Percentiles rank a stretch among this genome's conserved stretches.
These are phyloP conservation scores for Suillus occidentalis DNA, from an alignment of 768 basidiomycete species.

Conservation along the genomic window DNA sequence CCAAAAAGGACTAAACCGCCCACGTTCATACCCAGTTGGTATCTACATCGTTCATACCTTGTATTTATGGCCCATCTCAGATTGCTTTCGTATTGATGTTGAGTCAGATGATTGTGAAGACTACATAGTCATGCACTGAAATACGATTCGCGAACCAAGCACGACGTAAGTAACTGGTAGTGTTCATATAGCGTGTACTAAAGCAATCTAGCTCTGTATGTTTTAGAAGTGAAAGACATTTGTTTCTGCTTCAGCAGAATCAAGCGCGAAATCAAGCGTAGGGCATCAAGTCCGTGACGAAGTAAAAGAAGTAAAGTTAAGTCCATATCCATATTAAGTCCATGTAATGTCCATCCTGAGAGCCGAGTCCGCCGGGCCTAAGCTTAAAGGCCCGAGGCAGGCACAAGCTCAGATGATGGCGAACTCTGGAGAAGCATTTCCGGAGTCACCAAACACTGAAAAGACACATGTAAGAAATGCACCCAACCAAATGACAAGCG, in stretches of 20 bases:
- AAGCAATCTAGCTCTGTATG: slow-evolving; percentile 6
- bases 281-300: slow-evolving; percentile 3
- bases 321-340: background rate
- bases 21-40: background rate
- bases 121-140: background rate
- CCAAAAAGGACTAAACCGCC: slow-evolving; percentile 35
- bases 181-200: slow-evolving; percentile 20
- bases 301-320: background rate
- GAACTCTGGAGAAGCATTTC: slow-evolving; percentile 59
- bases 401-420: slow-evolving; percentile 38
- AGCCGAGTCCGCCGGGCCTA: background rate
- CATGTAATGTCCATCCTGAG: background rate
- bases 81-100: background rate
- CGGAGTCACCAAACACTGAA: slow-evolving; percentile 68
- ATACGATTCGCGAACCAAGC: background rate
- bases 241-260: background rate
- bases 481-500: background rate
- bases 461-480: background rate
- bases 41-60: background rate
- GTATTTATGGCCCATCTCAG: background rate
- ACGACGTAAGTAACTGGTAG: background rate
- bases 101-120: background rate
- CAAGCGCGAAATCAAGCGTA: background rate
- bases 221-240: slow-evolving; percentile 11
- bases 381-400: background rate